Evolutionary conservation across 1,284 basidiomycete species (phyloP).

Genomic region (Fomes fomentarius): DNA sequence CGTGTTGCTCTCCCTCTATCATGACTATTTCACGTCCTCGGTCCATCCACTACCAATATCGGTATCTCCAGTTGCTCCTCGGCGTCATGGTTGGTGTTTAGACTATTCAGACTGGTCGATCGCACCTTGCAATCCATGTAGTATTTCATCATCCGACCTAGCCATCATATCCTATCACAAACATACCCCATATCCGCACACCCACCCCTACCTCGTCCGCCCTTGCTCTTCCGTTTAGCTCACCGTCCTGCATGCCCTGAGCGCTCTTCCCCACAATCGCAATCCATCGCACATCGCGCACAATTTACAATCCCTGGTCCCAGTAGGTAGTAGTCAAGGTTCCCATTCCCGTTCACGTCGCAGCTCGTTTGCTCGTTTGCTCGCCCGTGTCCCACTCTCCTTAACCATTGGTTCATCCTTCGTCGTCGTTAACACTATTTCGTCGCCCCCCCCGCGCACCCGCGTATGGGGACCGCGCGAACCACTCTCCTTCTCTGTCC

Average conservation of each 20-base stretch:
- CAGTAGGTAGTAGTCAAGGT: not conserved
- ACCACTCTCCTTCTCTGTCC: constrained; percentile 11
- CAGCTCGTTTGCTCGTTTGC: not conserved
- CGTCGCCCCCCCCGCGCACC: not conserved
- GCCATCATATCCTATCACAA: constrained; percentile 6
- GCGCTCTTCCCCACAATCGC: too few species aligned
- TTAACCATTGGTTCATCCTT: constrained; percentile 2
- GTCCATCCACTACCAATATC: not conserved
- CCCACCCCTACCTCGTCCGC: not conserved
- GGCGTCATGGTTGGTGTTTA: constrained; percentile 8
- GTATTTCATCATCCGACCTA: constrained; percentile 2
- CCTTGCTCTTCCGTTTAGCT: too few species aligned
- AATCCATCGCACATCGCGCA: too few species aligned
- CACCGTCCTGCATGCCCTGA: not conserved
- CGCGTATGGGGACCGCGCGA: constrained; percentile 6
- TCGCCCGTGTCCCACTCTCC: constrained; percentile 10
- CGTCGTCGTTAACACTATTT: not conserved
- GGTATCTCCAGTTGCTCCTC: not conserved
- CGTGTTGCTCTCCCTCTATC: too few species aligned
- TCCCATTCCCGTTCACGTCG: not conserved
- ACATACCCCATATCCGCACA: constrained; percentile 11
- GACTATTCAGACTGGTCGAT: constrained; percentile 12
- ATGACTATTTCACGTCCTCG: not conserved
- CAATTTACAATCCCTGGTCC: too few species aligned
- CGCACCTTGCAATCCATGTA: constrained; percentile 6